phyloP scores from a whole-genome alignment of 2,329 filamentous ascomycete genomes.

The Clarireedia monteithiana region DNA sequence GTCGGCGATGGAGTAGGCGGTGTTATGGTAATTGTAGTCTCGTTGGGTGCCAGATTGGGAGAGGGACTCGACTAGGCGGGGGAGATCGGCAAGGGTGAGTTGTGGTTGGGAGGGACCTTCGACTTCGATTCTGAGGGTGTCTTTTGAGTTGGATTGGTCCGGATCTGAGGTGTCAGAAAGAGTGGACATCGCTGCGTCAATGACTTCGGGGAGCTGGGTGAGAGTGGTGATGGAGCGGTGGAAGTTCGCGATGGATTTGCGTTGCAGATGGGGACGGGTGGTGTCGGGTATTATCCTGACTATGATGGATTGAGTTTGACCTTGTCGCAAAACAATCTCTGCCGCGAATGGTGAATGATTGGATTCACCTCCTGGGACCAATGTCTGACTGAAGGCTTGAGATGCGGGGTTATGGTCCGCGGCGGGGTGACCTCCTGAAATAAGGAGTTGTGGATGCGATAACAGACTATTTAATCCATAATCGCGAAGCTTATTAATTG shows the following conservation, averaged over 20 bases:
- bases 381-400: not conserved
- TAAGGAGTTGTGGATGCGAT: constrained; percentile 3
- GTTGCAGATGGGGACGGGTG: not conserved
- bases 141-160: not conserved
- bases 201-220: not conserved
- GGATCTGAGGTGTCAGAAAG: not conserved
- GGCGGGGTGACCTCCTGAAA: not conserved
- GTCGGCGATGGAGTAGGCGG: too few relatives aligned
- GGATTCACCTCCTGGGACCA: not conserved
- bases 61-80: not conserved
- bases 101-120: constrained; percentile 1
- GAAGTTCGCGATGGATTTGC: not conserved
- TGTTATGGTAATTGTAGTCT: too few relatives aligned
- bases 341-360: not conserved
- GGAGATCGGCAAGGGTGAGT: constrained; percentile 5
- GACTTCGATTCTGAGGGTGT: constrained; percentile 5
- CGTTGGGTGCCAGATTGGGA: not conserved
- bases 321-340: constrained; percentile 3
- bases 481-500: constrained; percentile 35
- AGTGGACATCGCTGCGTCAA: not conserved
- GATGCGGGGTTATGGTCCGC: not conserved
- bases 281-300: constrained; percentile 4
- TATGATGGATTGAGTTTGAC: not conserved
- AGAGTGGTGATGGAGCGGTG: not conserved
- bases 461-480: not conserved